Evolutionary conservation across 1,284 basidiomycete genomes (phyloP), one percentile per base, ranked within the genome.

Genomic region (Fomes fomentarius): DNA sequence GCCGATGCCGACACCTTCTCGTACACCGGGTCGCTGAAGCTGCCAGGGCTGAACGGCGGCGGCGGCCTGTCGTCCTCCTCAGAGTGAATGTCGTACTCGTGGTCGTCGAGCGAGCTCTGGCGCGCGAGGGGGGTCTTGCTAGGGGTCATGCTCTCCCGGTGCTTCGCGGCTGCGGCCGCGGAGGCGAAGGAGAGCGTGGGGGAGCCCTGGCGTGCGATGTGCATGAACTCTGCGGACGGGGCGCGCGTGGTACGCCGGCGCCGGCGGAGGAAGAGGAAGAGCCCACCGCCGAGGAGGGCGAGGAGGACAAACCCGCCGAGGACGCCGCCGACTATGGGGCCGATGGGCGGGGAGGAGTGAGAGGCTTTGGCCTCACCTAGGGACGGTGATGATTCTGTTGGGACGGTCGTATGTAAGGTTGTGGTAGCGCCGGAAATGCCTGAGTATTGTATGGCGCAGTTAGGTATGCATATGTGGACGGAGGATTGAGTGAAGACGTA

Each of bases 211-310:
- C 56, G 56, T 7, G 42, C 51, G 17, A 50, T 40, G 41, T 51
- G 52, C 61, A 64, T 58, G 56, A 66, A 65, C 45, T 65, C 65
- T n/a, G 63, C 60, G 15, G 65, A 66, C 30, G 65, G 63, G 11
- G 65, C 58, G 37, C 47, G 51, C 2, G 38, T 50, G n/a, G 54
- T 58, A 22, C 26, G 31, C 39, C 37, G 59, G 6, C 61, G 59
- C 9, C 54, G 51, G 38, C 48, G 14, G 40, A 60, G 33, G 43
- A 58, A 28, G 11, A 52, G 15, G 1, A 47, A 35, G 24, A n/a
- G n/a, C n/a, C n/a, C n/a, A n/a, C 22, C 15, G 47, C 37, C 24
- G 30, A 48, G 31, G n/a, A 58, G 26, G 30, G 55, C 47, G 22
- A 64, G 40, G 22, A 55, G 25, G 1, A 43, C 39, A 40, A 58